Evolutionary conservation across 2,329 filamentous ascomycete genomes (phyloP), one percentile per base, ranked within the genome.

Genomic region (Apiospora phragmitis): DNA sequence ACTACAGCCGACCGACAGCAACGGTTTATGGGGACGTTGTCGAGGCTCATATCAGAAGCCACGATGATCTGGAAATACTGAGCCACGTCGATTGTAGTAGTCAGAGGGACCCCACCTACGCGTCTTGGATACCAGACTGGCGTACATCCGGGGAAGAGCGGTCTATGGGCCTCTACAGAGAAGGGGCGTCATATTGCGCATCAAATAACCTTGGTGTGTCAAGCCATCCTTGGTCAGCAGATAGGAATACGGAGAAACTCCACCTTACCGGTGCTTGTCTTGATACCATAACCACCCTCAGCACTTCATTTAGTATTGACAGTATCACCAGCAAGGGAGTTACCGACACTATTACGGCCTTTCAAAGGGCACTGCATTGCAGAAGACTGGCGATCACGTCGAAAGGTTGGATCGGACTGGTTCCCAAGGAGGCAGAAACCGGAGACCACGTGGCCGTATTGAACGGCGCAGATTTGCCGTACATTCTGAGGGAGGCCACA

Each of bases 281-380:
- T 7, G 65, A 67, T 32, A 32, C 24, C 2, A 67, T 67, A 21
- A 45, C 24, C 12, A 45, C 24, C 2, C 65, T 67, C 3, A 21
- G 41, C 12, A 9, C 3, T 9, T 3, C 0, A 2, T 16, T 18
- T 0, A 1, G 14, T 9, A 0, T 4, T 8, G n/a, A 11, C 5
- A 7, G 5, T 1, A 9, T 5, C 1, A 5, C 6, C 0, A 1
- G 6, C 6, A 38, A 26, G 14, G 2, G 11, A 11, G 4, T 45
- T 21, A 0, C 3, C 3, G n/a, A n/a, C n/a, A n/a, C n/a, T n/a
- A n/a, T n/a, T n/a, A n/a, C n/a, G n/a, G n/a, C 12, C n/a, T 18
- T 42, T 18, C 8, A n/a, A 45, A 21, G 6, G 3, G 18, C 26
- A 45, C 9, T 29, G 1, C 1, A 29, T 8, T 0, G 41, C n/a